phyloP scores from a whole-genome alignment of 2,329 filamentous ascomycete genomes.

The Penicillium hordei region DNA sequence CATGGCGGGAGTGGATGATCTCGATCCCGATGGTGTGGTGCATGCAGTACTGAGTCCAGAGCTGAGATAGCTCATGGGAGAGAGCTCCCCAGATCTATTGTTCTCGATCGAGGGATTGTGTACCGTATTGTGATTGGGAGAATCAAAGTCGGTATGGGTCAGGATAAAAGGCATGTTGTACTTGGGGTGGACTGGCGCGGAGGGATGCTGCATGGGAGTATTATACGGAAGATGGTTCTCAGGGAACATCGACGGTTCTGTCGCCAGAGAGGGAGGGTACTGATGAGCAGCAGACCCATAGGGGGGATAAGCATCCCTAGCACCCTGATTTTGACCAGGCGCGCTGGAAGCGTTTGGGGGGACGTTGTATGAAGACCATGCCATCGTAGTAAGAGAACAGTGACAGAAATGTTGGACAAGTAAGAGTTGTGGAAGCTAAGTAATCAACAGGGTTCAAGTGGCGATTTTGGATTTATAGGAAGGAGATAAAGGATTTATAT shows the following conservation, averaged over 20 bases:
- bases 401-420: not conserved
- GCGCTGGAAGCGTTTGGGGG: not conserved
- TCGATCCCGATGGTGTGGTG: not conserved
- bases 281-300: not conserved
- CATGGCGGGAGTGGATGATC: not conserved
- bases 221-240: not conserved
- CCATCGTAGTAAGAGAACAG: not conserved
- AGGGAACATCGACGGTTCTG: not conserved
- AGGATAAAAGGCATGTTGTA: not conserved
- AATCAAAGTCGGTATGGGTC: not conserved
- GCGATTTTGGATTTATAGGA: no score
- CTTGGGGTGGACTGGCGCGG: not conserved
- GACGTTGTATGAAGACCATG: not conserved
- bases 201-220: not conserved
- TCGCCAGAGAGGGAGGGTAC: not conserved
- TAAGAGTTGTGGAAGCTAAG: not conserved
- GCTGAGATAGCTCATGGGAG: not conserved
- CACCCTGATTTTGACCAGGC: not conserved
- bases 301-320: not conserved
- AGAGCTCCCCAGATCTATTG: not conserved
- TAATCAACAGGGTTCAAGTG: no score
- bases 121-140: not conserved
- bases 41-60: not conserved
- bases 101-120: not conserved
- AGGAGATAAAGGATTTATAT: not conserved